Evolutionary conservation across 2,329 filamentous ascomycete genomes (phyloP).

Genomic region (Xylariaceae sp.): DNA sequence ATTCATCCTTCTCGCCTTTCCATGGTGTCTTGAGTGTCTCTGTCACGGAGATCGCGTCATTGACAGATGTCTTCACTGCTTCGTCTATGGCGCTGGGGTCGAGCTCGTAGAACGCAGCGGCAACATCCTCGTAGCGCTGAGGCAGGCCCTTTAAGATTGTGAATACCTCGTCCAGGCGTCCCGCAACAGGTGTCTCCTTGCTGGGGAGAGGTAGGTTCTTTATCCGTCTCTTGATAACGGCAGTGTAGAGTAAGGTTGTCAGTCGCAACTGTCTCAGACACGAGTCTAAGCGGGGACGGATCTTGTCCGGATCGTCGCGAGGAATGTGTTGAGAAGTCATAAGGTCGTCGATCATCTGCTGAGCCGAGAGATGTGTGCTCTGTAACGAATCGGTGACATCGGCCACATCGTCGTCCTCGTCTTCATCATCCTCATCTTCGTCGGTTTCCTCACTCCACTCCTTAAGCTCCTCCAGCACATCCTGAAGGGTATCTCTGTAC

Average conservation of each 20-base stretch:
- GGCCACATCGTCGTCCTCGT: constrained; percentile 43
- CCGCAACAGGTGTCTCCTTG: constrained; percentile 31
- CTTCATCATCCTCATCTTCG: constrained; percentile 53
- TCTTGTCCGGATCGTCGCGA: constrained; percentile 55
- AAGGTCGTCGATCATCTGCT: constrained; percentile 61
- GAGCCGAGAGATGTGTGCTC: constrained; percentile 38
- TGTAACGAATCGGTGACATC: constrained; percentile 33
- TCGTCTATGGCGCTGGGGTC: constrained; percentile 54
- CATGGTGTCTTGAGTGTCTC: constrained; percentile 55
- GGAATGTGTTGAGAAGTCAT: constrained; percentile 62
- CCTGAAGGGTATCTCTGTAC: constrained; percentile 69
- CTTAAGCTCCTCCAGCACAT: constrained; percentile 79
- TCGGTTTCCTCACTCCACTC: constrained; percentile 76
- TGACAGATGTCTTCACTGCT: constrained; percentile 54
- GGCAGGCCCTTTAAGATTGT: constrained; percentile 55
- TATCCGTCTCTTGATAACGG: constrained; percentile 63
- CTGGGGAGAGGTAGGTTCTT: constrained; percentile 49
- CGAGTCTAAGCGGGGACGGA: constrained; percentile 60
- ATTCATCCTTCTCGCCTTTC: constrained; percentile 65
- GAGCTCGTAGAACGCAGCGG: constrained; percentile 66
- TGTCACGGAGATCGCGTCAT: constrained; percentile 52
- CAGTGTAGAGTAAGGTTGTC: constrained; percentile 62
- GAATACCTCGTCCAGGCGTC: constrained; percentile 52
- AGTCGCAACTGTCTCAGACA: constrained; percentile 62
- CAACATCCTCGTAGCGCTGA: constrained; percentile 64